Evolutionary conservation across 2,329 filamentous ascomycete species (phyloP), one percentile per base, ranked within the genome.

Genomic region (Ascochyta koolunga): DNA sequence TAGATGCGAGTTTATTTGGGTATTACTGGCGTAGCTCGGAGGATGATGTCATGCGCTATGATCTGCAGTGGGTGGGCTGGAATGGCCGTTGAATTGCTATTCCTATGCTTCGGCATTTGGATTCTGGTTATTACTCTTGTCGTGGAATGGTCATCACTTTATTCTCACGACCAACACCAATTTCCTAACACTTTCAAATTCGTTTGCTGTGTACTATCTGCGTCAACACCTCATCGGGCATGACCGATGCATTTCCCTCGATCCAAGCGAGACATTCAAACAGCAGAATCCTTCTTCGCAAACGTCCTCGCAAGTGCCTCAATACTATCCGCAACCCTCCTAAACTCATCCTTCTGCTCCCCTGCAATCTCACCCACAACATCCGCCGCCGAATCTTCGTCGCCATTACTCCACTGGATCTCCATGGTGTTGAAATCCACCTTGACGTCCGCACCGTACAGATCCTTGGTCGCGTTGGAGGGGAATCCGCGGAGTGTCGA

Each of bases 341-440:
- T 76, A 59, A 78, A 78, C 25, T 74, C 74, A 46, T 77, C 71
- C 67, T 77, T 78, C 58, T 73, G 70, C 71, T 78, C 76, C 6
- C 59, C 67, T 1, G 69, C 69, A 16, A 78, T 56, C 50, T 76
- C 73, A 15, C 59, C 60, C 2, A 72, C 62, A 10, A 65, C 65
- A 25, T 65, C 65, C 31, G 71, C 63, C 3, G 68, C 65, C 3
- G 70, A 58, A 48, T 77, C 75, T 15, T 76, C 70, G 24, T 77
- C 75, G 50, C 69, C 64, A 51, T 76, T 77, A 32, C 61, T 59
- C 76, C 76, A 78, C 58, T 78, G 75, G 29, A 78, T 74, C 52
- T 78, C 76, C 49, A 77, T 71, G 2, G 75, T 78, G 59, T 73
- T 73, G 58, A 78, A 72, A 41, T 77, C 74, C 25, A 78, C 53